Evolutionary conservation across 2,329 filamentous ascomycete genomes (phyloP), one percentile per base, ranked within the genome.

Genomic region (Colletotrichum melonis): DNA sequence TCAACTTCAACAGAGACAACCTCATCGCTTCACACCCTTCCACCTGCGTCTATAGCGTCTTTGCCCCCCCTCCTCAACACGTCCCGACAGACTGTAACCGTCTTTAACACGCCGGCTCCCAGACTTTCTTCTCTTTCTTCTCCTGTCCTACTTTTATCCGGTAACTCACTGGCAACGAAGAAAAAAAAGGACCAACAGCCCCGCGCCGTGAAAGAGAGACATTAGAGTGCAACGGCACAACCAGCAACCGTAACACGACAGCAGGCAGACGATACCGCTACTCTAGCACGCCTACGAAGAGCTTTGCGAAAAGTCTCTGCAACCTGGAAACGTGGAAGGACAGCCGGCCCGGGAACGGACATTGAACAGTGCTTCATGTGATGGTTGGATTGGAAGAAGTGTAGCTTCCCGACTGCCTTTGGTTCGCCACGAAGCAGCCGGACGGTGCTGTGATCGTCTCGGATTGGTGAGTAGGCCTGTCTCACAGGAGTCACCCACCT

Each of bases 401-500:
- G 78, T 81, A 81, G 79, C 79, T 80, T 82, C 76, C 73, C 68
- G 67, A 74, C 65, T 72, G 67, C 63, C 49, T 67, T 72, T 76
- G 72, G 72, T 74, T 74, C 70, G 74, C 72, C 72, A 75, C 72
- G 73, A 76, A 76, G 63, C 66, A 59, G 73, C 72, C 64, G 73
- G 56, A 70, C 60, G 74, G 67, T 69, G 65, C 69, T 74, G 58
- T 67, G 64, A 52, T 46, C 54, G 62, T 77, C 81, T 79, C 82
- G 80, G 79, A 79, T 81, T 80, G 82, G 84, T 86, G 83, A 77
- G 82, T 83, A 77, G 77, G 73, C 78, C 79, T 62, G 81, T 84
- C 79, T 77, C 80, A 84, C 82, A 79, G 77, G 74, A 75, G 69
- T 75, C 73, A 74, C 73, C 70, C 75, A 74, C 58, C 62, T 73